phyloP scores from a whole-genome alignment of 2,329 filamentous ascomycete species.

The Alternaria arborescens region DNA sequence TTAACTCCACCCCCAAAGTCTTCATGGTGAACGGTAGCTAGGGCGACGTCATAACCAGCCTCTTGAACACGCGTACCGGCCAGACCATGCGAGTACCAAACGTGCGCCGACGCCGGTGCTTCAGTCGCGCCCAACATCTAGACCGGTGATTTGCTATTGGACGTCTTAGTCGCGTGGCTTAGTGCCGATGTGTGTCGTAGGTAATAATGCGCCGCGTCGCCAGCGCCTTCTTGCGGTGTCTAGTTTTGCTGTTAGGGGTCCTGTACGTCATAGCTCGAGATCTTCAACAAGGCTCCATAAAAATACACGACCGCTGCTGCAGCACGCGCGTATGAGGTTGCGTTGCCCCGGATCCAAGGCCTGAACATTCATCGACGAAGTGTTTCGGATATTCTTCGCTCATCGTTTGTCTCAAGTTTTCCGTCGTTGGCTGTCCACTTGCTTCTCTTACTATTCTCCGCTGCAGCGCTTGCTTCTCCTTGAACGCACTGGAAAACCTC shows the following conservation, averaged over 20 bases:
- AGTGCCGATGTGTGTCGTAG: constrained; percentile 24
- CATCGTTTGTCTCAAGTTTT: not conserved
- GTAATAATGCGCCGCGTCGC: constrained; percentile 12
- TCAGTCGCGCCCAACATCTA: constrained; percentile 11
- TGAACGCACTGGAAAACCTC: not conserved
- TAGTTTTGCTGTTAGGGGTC: constrained; percentile 14
- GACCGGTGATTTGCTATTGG: constrained; percentile 12
- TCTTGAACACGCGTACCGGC: constrained; percentile 20
- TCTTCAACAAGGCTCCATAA: constrained; percentile 28
- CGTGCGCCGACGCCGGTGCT: constrained; percentile 16
- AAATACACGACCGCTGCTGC: constrained; percentile 29
- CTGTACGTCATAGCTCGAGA: constrained; percentile 36
- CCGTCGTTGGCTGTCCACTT: not conserved
- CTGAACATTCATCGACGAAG: not conserved
- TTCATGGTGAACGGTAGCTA: not conserved
- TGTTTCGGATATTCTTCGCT: constrained; percentile 9
- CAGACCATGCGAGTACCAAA: constrained; percentile 7
- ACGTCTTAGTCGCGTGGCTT: constrained; percentile 9
- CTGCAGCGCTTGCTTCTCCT: constrained; percentile 1
- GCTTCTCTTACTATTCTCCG: constrained; percentile 5
- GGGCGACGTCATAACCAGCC: constrained; percentile 12
- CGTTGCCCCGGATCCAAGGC: constrained; percentile 12
- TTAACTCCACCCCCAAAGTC: not conserved
- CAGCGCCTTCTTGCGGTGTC: constrained; percentile 9
- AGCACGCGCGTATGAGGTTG: constrained; percentile 33